A percentile compares a stretch with the other conserved stretches of the same genome.
These are phyloP conservation scores for Cryptosporidium sp. DNA, from an alignment of 169 alveolate species.

Conservation along the genomic window DNA sequence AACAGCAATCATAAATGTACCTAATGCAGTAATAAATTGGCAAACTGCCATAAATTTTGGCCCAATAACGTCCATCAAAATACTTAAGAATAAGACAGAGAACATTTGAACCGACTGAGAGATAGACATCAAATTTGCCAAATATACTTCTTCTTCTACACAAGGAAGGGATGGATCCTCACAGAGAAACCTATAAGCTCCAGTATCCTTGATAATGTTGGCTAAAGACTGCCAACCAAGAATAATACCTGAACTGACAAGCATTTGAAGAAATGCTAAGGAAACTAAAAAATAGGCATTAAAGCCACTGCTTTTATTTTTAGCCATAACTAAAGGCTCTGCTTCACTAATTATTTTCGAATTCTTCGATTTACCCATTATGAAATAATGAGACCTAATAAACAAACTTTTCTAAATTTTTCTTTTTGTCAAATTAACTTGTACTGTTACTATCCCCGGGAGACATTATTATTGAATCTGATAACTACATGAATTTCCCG, in stretches of 20 bases:
- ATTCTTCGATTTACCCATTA: not conserved
- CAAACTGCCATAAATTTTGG: conserved; percentile 69
- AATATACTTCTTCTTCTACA: conserved; percentile 56
- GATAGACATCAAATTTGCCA: conserved; percentile 54
- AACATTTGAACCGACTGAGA: conserved; percentile 57
- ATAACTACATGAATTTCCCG: not conserved
- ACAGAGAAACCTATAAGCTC: conserved; percentile 36
- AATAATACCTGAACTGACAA: conserved; percentile 66
- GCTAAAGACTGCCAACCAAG: conserved; percentile 75
- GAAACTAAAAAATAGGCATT: conserved; percentile 4
- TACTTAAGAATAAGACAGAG: conserved; percentile 42
- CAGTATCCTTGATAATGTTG: conserved; percentile 25
- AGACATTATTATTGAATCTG: not conserved
- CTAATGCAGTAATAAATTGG: conserved; percentile 46
- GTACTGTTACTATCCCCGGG: not conserved
- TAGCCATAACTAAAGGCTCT: conserved; percentile 10
- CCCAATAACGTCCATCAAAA: conserved; percentile 52
- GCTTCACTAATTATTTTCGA: conserved; percentile 8
- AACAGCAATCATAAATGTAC: conserved; percentile 56
- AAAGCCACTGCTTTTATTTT: not conserved
- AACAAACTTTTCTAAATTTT: not conserved
- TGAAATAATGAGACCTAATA: not conserved
- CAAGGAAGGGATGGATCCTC: conserved; percentile 70
- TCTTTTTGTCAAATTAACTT: not conserved
- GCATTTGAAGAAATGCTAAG: conserved; percentile 46